Base-by-base conservation (phyloP, 352 stramenopile species). In the Globisporangium nodosum region DNA sequence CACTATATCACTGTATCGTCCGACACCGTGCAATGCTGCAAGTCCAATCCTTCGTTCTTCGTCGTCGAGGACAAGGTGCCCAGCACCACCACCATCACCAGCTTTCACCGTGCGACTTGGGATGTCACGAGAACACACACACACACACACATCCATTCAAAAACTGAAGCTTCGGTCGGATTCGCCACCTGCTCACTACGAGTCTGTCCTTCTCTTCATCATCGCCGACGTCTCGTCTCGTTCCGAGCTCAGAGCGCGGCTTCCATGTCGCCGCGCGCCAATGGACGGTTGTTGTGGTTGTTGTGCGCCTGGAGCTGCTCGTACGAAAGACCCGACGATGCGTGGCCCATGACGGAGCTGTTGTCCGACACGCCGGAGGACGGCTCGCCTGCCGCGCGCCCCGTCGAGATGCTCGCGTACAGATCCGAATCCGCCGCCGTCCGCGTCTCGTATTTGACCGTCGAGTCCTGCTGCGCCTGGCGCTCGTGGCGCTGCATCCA, bases 401-500 rank as follows among this genome's bases (percentile, higher is more conserved):
- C 58, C 20, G 64, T 67, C 30, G 71, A 69, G 39, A 78, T 62
- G 52, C 69, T 81, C 42, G 69, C 72, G 52, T 75, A 81, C 21
- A 77, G 54, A 33, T 81, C 70, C 49, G 70, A 78, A 54, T 76
- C 71, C 6, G 70, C 67, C 30, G 68, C 59, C 43, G 70, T 73
- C 39, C 64, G 65, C 31, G 58, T 61, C 48, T 73, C 63, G 59
- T 71, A 76, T 62, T 78, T 78, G 53, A 39, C 30, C 3, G 70
- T 46, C 30, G 60, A 62, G 53, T 67, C 56, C 47, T 56, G 39
- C 59, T 72, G 49, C 35, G 52, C 20, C 31, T 76, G 53, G 16
- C 73, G 60, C 16, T 81, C 69, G 39, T 70, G 69, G 16, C 64
- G 68, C 57, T 74, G 64, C 78, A 81, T 86, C 74, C 73, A 85